Evolutionary conservation across 495 filamentous ascomycete species (phyloP).

Genomic region (Podospora pseudoanserina): DNA sequence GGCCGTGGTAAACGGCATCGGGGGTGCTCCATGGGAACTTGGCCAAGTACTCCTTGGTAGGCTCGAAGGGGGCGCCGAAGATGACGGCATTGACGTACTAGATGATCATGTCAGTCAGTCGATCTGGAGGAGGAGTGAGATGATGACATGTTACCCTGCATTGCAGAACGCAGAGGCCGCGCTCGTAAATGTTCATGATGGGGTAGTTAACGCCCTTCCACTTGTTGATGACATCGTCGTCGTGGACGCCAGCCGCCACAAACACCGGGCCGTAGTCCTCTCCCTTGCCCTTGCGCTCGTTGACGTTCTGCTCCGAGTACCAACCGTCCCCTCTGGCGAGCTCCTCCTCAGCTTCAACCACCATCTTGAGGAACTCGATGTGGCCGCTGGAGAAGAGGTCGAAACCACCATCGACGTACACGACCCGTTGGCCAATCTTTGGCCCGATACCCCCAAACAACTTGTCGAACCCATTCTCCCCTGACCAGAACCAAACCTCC

Average conservation of each 20-base stretch:
- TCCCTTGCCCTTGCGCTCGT: conserved; percentile 60
- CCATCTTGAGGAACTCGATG: conserved; percentile 83
- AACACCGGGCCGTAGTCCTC: conserved; percentile 77
- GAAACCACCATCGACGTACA: conserved; percentile 96
- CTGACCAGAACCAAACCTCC: conserved; percentile 77
- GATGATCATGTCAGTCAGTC: conserved; percentile 3
- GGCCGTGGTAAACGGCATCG: conserved; percentile 87
- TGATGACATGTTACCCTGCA: conserved; percentile 63
- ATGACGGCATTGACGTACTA: conserved; percentile 85
- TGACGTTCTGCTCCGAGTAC: conserved; percentile 60
- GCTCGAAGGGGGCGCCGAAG: conserved; percentile 84
- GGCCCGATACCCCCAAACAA: conserved; percentile 65
- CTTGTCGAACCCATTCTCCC: conserved; percentile 53
- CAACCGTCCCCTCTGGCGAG: conserved; percentile 63
- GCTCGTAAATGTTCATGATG: conserved; percentile 98
- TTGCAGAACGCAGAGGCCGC: conserved; percentile 90
- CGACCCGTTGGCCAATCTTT: conserved; percentile 72
- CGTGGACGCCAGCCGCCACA: conserved; percentile 87
- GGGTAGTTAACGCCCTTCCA: conserved; percentile 98
- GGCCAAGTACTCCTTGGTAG: conserved; percentile 69
- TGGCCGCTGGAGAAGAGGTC: conserved; percentile 96
- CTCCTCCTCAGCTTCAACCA: conserved; percentile 65
- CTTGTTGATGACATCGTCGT: conserved; percentile 88
- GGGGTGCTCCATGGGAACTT: conserved; percentile 72
- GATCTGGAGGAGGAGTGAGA: neutral